Conservation (phyloP, 306 rosid genomes). For the Ormosia emarginata region DNA sequence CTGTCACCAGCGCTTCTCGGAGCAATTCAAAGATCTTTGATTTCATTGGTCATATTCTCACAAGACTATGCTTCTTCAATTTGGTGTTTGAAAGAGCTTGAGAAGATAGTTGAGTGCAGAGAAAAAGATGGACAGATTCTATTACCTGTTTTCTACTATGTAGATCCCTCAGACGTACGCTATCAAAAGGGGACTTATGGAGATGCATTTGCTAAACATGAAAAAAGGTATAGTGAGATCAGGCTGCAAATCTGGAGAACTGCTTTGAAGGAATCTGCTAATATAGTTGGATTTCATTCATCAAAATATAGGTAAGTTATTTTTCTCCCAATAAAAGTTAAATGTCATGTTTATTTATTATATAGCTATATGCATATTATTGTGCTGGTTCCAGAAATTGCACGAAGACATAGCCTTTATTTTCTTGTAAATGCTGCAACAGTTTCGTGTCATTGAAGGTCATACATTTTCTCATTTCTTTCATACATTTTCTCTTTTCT, state of each 20-base stretch:
- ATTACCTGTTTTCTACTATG: slow-evolving; percentile 5
- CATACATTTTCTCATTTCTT: too few species aligned
- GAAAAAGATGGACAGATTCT: neutral
- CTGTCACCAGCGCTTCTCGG: neutral
- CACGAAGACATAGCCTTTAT: neutral
- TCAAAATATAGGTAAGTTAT: neutral
- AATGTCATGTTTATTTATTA: too few species aligned
- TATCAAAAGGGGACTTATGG: neutral
- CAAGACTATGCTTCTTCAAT: neutral
- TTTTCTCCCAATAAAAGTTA: neutral
- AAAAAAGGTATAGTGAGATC: neutral
- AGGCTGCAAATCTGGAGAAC: slow-evolving; percentile 16
- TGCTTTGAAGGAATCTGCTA: slow-evolving; percentile 11
- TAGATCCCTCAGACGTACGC: slow-evolving; percentile 18
- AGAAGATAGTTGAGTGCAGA: slow-evolving; percentile 12
- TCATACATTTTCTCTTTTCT: neutral
- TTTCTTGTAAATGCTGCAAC: neutral
- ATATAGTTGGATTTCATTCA: slow-evolving; percentile 12
- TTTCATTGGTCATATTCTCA: slow-evolving; percentile 18
- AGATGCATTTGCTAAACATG: slow-evolving; percentile 15
- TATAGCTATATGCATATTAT: neutral
- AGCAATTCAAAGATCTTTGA: slow-evolving; percentile 8
- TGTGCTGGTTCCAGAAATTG: neutral
- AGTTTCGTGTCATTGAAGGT: too few species aligned
- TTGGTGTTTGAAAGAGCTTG: slow-evolving; percentile 26